phyloP scores from a whole-genome alignment of 2,329 filamentous ascomycete genomes.

The Botrytis medusae region DNA sequence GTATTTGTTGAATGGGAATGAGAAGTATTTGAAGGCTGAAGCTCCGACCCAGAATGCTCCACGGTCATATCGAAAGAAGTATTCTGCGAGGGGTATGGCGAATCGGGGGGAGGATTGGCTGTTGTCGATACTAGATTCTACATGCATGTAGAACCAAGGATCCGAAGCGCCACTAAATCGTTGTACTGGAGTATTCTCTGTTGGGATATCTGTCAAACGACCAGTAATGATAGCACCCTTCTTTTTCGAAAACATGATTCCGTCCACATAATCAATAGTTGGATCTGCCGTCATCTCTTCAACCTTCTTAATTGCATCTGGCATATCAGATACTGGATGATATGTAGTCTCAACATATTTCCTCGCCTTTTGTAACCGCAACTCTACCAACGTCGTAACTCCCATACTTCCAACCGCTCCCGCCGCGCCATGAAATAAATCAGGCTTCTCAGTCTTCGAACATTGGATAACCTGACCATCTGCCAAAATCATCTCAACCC shows the following conservation, averaged over 20 bases:
- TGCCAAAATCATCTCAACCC: slow-evolving; percentile 62
- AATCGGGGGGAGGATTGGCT: slow-evolving; percentile 36
- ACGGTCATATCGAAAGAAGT: slow-evolving; percentile 62
- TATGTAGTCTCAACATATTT: slow-evolving; percentile 58
- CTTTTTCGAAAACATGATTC: slow-evolving; percentile 51
- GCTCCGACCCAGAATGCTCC: slow-evolving; percentile 64
- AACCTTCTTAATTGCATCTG: slow-evolving; percentile 47
- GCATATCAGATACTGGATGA: slow-evolving; percentile 45
- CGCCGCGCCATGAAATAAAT: slow-evolving; percentile 59
- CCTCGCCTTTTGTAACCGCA: slow-evolving; percentile 55
- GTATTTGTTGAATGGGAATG: slow-evolving; percentile 58
- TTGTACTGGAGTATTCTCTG: slow-evolving; percentile 34
- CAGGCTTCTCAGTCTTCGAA: slow-evolving; percentile 47
- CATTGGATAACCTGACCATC: slow-evolving; percentile 55
- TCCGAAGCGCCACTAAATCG: slow-evolving; percentile 55
- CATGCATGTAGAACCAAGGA: slow-evolving; percentile 67
- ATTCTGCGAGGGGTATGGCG: slow-evolving; percentile 49
- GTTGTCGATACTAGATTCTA: slow-evolving; percentile 42
- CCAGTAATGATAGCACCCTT: slow-evolving; percentile 57
- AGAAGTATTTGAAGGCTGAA: slow-evolving; percentile 61
- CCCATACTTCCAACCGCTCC: slow-evolving; percentile 61
- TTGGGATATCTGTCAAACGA: slow-evolving; percentile 45
- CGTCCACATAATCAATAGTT: slow-evolving; percentile 60
- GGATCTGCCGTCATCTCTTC: slow-evolving; percentile 38
- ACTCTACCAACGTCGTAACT: slow-evolving; percentile 58